phyloP scores from a whole-genome alignment of 306 rosid species.

The Lagenaria siceraria region DNA sequence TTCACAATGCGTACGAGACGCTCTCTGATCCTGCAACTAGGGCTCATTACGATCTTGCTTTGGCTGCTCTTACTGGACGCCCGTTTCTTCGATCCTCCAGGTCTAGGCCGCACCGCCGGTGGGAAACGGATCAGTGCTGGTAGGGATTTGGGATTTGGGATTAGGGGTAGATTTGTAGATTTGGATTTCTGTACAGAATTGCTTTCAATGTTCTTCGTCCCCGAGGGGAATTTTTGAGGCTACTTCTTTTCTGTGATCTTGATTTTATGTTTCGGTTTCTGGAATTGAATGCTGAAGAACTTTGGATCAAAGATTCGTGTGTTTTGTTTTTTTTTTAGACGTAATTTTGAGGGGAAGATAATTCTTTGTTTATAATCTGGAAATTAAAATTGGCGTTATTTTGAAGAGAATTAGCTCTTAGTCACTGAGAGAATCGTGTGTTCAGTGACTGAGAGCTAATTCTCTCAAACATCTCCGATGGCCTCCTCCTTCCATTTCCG shows the following conservation, averaged over 20 bases:
- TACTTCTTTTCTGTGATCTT: background rate
- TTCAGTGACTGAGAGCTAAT: too few species aligned
- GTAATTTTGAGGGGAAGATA: background rate
- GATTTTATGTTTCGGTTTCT: background rate
- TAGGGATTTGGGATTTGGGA: constrained; percentile 20
- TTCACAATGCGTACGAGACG: constrained; percentile 66
- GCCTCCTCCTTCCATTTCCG: too few species aligned
- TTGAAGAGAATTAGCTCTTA: too few species aligned
- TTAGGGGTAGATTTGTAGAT: background rate
- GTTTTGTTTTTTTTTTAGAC: background rate
- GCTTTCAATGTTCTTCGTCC: background rate
- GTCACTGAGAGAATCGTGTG: too few species aligned
- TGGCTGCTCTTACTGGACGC: constrained; percentile 17
- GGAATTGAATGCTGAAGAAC: background rate
- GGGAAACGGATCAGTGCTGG: constrained; percentile 99
- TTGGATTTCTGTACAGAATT: background rate
- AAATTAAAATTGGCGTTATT: too few species aligned
- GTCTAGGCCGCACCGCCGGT: constrained; percentile 42
- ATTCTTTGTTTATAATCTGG: background rate
- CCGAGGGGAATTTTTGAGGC: background rate
- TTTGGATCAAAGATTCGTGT: background rate
- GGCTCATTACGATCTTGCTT: constrained; percentile 43
- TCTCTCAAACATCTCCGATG: too few species aligned
- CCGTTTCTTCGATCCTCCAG: constrained; percentile 8
- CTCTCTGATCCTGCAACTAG: constrained; percentile 78